Base-by-base conservation (phyloP, 257 asterid genomes). In the Rhazya stricta region DNA sequence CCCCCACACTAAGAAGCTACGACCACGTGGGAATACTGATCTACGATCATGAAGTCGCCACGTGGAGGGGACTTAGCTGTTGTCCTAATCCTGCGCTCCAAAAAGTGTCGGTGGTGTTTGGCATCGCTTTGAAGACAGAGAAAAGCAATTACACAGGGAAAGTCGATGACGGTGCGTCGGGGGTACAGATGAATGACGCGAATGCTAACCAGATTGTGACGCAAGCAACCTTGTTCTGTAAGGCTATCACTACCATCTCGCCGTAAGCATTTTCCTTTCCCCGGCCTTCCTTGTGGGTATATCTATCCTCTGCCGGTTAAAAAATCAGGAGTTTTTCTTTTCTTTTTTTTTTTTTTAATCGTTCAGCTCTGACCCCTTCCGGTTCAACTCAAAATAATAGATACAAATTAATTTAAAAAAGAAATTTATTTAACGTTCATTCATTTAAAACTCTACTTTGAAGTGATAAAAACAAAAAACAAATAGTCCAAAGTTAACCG, bases 41-140 rank as follows among this genome's bases (percentile, higher is more conserved):
- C 76, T 0, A 76, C 74, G 80, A 62, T 3, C 45, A 0, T 0
- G 0, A 13, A 29, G 0, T 3, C 2, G 76, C 76, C 88, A 86
- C 87, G 86, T 81, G 75, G 36, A 18, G 12, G 0, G 2, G 25
- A 42, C 15, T 2, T 6, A 9, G 57, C 29, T 34, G 15, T 5
- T 15, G 13, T 4, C 45, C 3, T 69, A 43, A 87, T 84, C 88
- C 0, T 69, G 77, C 83, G 90, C 73, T 63, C 45, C 58, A 65
- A 77, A n/a, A 81, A 76, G 85, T 87, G 91, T 87, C 94, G 90
- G 90, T 89, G 89, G 84, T 53, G 53, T 65, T 69, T 76, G 34
- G 68, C 46, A 76, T 51, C 18, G 58, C 51, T 36, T 42, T 75
- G 21, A 67, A 69, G 42, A 54, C 71, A 69, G 50, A 63, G 81